Conservation (phyloP, 495 filamentous ascomycete species). For the Tuber aestivum region DNA sequence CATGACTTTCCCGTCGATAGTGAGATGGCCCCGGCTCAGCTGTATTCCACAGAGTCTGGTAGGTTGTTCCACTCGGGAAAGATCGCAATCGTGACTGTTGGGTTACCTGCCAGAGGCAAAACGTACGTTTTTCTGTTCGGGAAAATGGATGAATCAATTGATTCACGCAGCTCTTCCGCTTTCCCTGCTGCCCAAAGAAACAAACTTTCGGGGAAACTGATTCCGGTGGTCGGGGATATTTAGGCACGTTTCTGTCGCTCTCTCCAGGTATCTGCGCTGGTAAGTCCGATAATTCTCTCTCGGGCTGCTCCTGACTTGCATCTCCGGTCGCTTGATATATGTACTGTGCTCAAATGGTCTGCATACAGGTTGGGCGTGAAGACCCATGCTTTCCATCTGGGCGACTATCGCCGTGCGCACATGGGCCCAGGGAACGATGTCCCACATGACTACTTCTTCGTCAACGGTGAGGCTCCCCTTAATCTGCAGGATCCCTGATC, state of each 20-base stretch:
- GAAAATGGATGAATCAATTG: not conserved
- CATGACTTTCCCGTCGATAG: slow-evolving; percentile 78
- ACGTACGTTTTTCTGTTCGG: slow-evolving; percentile 56
- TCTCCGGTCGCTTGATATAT: slow-evolving; percentile 17
- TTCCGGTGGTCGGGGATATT: slow-evolving; percentile 27
- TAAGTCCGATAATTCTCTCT: slow-evolving; percentile 45
- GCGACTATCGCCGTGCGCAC: slow-evolving; percentile 90
- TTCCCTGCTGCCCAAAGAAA: not conserved
- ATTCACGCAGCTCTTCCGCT: not conserved
- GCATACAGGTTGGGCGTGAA: slow-evolving; percentile 84
- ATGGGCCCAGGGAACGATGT: slow-evolving; percentile 80
- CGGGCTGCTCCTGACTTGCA: not conserved
- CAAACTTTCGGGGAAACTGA: slow-evolving; percentile 5
- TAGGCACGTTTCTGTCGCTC: slow-evolving; percentile 89
- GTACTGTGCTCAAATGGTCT: slow-evolving; percentile 27
- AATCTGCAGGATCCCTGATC: slow-evolving; percentile 30
- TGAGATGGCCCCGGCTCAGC: slow-evolving; percentile 86
- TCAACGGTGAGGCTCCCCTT: slow-evolving; percentile 58
- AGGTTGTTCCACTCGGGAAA: slow-evolving; percentile 93
- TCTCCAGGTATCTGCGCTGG: slow-evolving; percentile 93
- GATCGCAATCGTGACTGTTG: slow-evolving; percentile 95
- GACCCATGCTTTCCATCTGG: slow-evolving; percentile 92
- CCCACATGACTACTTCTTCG: slow-evolving; percentile 95
- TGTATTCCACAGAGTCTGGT: slow-evolving; percentile 97
- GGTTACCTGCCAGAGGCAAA: slow-evolving; percentile 91